Evolutionary conservation across 257 asterid species (phyloP).

Genomic region (Penstemon newberryi): DNA sequence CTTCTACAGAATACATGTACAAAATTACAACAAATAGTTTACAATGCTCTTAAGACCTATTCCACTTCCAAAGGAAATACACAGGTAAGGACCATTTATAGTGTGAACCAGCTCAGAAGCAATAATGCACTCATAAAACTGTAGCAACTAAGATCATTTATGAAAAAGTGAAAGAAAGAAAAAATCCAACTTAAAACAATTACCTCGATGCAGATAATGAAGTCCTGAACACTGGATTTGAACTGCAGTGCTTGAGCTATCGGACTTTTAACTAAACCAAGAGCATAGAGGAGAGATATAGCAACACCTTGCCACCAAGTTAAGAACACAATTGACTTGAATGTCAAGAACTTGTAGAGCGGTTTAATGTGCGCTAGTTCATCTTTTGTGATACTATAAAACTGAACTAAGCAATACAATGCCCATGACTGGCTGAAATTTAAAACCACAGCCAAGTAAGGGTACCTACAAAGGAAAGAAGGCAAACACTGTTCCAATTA

Average conservation of each 20-base stretch:
- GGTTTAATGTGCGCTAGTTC: slow-evolving; percentile 95
- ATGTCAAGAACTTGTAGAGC: slow-evolving; percentile 84
- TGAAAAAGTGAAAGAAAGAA: slow-evolving; percentile 16
- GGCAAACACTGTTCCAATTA: slow-evolving; percentile 29
- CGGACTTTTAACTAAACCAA: slow-evolving; percentile 83
- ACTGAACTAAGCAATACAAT: slow-evolving; percentile 90
- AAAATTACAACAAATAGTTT: neutral
- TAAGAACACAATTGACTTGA: slow-evolving; percentile 95
- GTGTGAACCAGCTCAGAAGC: neutral
- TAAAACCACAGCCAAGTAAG: slow-evolving; percentile 86
- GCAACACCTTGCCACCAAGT: slow-evolving; percentile 99
- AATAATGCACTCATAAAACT: slow-evolving; percentile 16
- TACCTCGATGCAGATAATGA: slow-evolving; percentile 98
- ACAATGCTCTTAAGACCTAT: neutral
- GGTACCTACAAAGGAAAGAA: slow-evolving; percentile 66
- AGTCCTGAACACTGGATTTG: slow-evolving; percentile 84
- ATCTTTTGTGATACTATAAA: slow-evolving; percentile 80
- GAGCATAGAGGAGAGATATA: slow-evolving; percentile 75
- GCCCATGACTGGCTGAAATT: slow-evolving; percentile 99
- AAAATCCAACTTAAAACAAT: slow-evolving; percentile 36
- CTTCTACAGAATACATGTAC: neutral
- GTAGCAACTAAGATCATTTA: neutral
- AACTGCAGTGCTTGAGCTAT: slow-evolving; percentile 86
- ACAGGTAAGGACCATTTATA: slow-evolving; percentile 7
- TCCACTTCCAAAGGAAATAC: neutral